Conservation (phyloP, 352 stramenopile species). For the Elongisporangium undulatum region DNA sequence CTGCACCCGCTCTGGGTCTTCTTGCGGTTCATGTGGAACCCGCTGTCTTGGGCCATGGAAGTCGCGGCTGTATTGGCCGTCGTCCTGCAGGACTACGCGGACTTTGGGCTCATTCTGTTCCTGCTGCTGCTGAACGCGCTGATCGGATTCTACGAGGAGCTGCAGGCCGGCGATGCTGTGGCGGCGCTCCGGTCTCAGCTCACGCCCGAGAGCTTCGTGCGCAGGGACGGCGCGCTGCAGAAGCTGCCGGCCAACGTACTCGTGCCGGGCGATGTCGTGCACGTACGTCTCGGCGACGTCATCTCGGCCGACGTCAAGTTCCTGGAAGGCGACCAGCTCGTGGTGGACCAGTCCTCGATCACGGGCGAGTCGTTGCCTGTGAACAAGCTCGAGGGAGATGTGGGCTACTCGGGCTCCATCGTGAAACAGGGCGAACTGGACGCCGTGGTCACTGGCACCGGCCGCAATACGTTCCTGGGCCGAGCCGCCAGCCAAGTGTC, state of each 20-base stretch:
- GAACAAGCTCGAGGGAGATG: conserved; percentile 51
- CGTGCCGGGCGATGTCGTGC: conserved; percentile 50
- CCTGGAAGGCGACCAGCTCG: conserved; percentile 54
- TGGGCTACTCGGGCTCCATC: conserved; percentile 62
- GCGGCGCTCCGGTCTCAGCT: conserved; percentile 76
- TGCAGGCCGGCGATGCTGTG: conserved; percentile 78
- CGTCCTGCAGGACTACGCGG: conserved; percentile 50
- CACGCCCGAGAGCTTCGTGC: conserved; percentile 55
- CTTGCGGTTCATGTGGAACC: conserved; percentile 61
- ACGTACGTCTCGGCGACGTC: conserved; percentile 74
- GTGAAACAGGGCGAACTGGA: conserved; percentile 83
- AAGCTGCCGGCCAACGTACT: conserved; percentile 40
- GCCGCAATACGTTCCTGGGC: conserved; percentile 85
- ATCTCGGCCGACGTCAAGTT: conserved; percentile 85
- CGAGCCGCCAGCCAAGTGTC: conserved; percentile 68
- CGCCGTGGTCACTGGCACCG: conserved; percentile 72
- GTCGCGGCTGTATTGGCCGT: conserved; percentile 47
- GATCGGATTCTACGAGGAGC: conserved; percentile 63
- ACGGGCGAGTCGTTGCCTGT: conserved; percentile 91
- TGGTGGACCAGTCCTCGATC: conserved; percentile 87
- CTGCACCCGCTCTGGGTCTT: conserved; percentile 57
- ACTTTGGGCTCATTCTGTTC: conserved; percentile 50
- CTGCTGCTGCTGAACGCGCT: conserved; percentile 47
- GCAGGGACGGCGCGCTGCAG: conserved; percentile 55
- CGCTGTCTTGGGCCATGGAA: conserved; percentile 61